phyloP scores from a whole-genome alignment of 2,329 filamentous ascomycete genomes.

The Knoxdaviesia proteae region DNA sequence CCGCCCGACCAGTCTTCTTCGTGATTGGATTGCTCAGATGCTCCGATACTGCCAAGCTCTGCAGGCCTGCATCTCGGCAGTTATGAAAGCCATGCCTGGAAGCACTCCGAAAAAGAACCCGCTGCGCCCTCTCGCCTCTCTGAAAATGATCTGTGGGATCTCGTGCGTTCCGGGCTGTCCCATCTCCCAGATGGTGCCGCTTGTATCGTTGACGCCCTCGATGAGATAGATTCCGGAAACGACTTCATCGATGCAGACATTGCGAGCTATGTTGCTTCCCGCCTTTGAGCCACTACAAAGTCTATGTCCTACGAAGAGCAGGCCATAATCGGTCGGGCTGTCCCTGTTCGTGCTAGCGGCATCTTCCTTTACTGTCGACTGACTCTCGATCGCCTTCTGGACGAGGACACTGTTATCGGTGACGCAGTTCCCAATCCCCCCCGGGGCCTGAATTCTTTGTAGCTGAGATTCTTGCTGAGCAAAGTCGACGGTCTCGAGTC shows the following conservation, averaged over 20 bases:
- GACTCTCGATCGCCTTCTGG: conserved; percentile 17
- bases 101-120: conserved; percentile 1
- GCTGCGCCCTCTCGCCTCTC: conserved; percentile 4
- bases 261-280: conserved; percentile 12
- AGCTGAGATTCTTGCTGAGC: conserved; percentile 18
- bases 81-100: too few species aligned
- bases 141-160: conserved; percentile 11
- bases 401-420: conserved; percentile 8
- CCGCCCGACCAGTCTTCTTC: conserved; percentile 10
- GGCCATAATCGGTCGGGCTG: conserved; percentile 9
- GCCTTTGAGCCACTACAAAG: conserved; percentile 2
- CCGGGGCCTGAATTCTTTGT: conserved; percentile 16
- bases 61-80: conserved; percentile 7
- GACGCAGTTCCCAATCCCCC: conserved; percentile 14
- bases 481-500: conserved; percentile 13
- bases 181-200: conserved; percentile 11
- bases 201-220: conserved; percentile 21
- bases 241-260: conserved; percentile 21
- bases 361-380: conserved; percentile 23
- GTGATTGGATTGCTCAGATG: conserved; percentile 15
- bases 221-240: conserved; percentile 22
- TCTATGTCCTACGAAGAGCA: conserved; percentile 6
- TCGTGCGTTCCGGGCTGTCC: conserved; percentile 9
- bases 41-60: conserved; percentile 12
- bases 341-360: conserved; percentile 17